Evolutionary conservation across 306 rosid genomes (phyloP), one percentile per base, ranked within the genome.

Genomic region (Dicorynia guianensis): DNA sequence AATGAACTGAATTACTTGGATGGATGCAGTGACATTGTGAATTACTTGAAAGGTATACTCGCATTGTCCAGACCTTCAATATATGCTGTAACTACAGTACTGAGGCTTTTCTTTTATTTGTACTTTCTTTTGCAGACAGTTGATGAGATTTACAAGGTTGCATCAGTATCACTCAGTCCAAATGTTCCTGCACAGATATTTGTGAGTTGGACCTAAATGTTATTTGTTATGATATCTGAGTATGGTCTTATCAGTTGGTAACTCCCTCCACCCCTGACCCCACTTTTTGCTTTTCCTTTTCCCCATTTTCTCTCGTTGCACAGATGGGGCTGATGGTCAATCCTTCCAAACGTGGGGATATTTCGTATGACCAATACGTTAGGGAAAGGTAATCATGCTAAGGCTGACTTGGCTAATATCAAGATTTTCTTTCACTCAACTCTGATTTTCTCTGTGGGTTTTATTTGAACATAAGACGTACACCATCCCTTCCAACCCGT

Each of bases 181-280:
- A 96, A 96, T 81, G 99, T 92, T 88, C 96, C 99, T 65, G 99
- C 97, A 83, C 99, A 96, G 76, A 87, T 96, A 86, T 92, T 96
- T 87, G 99, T 96, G 90, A 90, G 98, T 87, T 81, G 65, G 55
- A 80, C 60, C 61, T 46, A 38, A 71, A 67, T 78, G 66, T 69
- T 66, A 1, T 82, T 49, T 62, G 50, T 38, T 7, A 8, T 50
- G 63, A 62, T 77, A 30, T 69, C 69, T 80, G 38, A 56, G 54
- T 47, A 67, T 65, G 15, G 50, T 67, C 35, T 47, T 61, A 3
- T 33, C 25, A 46, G 25, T 15, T 20, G 48, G 71, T 74, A 11
- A 59, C 63, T 53, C 43, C 9, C 50, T 36, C 36, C 64, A 64
- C 64, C 71, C 53, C 75, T 52, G 59, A 15, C 7, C 63, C 72